Base-by-base conservation (phyloP, 176 grass and related monocot species). In the Elaeis guineensis region DNA sequence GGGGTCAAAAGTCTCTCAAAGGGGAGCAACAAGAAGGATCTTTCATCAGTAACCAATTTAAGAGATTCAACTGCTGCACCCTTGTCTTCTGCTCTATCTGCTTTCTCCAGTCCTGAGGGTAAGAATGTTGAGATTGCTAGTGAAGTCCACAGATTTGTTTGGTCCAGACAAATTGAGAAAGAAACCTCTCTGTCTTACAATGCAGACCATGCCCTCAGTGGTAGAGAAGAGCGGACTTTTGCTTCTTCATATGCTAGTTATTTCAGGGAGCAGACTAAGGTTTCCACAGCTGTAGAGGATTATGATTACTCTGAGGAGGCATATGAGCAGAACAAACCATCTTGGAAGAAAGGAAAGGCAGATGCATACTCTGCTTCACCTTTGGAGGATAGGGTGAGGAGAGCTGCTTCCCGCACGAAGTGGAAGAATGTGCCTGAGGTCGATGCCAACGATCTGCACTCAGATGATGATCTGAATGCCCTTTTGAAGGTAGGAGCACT, bases 1-100 rank as follows among this genome's bases (percentile, higher is more conserved):
- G 78, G 81, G 61, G 81, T 84, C 55, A 84, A 84, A 70, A 78
- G 81, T 55, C 75, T 84, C 65, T 84, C 81, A 5, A 84, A 78
- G 61, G 75, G 75, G 17, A 65, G 64, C 64, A 70, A 59, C 54
- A 84, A 78, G 65, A 84, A 75, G 75, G 81, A 84, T 74, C 19
- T 73, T 16, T 73, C 26, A 54, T 55, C 64, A 19, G 71, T 54
- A 69, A 65, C 75, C 19, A 84, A 70, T 74, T 57, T 77, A 66
- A 77, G 81, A 74, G 81, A 84, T 18, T 77, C 81, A 54, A 84
- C 54, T 68, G 62, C 68, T 39, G 76, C 51, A 18, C 76, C 51
- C 22, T 48, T 57, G 20, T 55, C 80, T 63, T 29, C 51, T 57
- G 25, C 16, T 17, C 52, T 44, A 57, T 49, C 77, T 59, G 63